phyloP scores from a whole-genome alignment of 1,284 basidiomycete species.

The Violaceomyces palustris region DNA sequence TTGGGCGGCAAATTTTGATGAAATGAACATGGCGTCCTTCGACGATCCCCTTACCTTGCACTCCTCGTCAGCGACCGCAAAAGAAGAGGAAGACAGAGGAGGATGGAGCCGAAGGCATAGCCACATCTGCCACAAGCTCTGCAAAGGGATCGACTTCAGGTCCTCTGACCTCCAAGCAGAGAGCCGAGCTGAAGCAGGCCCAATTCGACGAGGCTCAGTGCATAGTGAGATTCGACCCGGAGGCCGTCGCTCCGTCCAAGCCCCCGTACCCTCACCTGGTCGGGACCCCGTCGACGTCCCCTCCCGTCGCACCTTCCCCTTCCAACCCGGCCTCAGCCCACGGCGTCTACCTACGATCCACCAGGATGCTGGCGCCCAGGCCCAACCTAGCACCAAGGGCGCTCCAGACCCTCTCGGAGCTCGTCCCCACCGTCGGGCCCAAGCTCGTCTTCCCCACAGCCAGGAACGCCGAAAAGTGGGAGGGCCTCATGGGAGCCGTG shows the following conservation, averaged over 20 bases:
- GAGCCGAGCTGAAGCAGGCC: conserved; percentile 39
- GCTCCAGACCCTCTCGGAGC: conserved; percentile 39
- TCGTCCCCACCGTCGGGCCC: conserved; percentile 35
- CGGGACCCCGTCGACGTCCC: conserved; percentile 46
- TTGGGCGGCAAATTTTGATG: too few relatives aligned
- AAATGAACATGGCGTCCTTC: too few relatives aligned
- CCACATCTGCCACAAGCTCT: too few relatives aligned
- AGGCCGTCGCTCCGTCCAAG: conserved; percentile 2
- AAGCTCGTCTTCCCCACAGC: conserved; percentile 48
- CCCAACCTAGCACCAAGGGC: conserved; percentile 36
- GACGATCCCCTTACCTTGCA: too few relatives aligned
- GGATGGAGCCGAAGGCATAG: too few relatives aligned
- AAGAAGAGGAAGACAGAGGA: not conserved
- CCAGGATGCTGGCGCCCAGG: conserved; percentile 44
- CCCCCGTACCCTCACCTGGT: conserved; percentile 46
- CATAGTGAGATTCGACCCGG: conserved; percentile 42
- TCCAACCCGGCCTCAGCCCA: conserved; percentile 34
- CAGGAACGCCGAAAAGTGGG: conserved; percentile 51
- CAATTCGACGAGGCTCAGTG: conserved; percentile 47
- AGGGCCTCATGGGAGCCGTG: conserved; percentile 49
- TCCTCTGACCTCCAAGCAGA: conserved; percentile 28
- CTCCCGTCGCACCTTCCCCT: conserved; percentile 33
- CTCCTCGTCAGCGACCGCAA: not conserved
- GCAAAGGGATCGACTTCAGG: too few relatives aligned
- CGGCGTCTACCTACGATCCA: conserved; percentile 48